These are phyloP conservation scores for Botrytis galanthina DNA, from an alignment of 2,329 filamentous ascomycete species.

Conservation along the genomic window DNA sequence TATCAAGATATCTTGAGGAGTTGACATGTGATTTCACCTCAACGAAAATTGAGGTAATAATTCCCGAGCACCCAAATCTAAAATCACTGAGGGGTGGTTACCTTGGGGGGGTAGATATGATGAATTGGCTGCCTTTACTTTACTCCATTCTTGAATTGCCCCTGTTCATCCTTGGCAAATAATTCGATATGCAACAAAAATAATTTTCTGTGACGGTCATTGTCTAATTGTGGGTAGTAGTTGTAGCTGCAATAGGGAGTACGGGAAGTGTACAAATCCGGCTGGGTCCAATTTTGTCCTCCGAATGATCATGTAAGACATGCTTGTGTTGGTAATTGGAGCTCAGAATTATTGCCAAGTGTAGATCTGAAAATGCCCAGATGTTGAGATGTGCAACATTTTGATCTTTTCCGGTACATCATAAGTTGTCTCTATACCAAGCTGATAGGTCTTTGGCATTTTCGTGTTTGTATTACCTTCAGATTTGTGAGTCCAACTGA, in stretches of 20 bases:
- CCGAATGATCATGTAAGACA: background rate
- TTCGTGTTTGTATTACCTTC: background rate
- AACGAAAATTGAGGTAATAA: background rate
- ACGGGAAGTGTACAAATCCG: background rate
- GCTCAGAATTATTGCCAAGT: background rate
- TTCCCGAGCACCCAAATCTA: background rate
- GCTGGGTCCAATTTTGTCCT: background rate
- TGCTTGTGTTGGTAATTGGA: background rate
- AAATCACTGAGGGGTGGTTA: background rate
- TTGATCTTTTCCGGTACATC: background rate
- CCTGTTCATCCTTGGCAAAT: background rate
- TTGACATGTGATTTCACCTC: background rate
- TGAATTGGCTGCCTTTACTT: background rate
- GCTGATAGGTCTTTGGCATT: background rate
- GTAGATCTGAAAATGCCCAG: slow-evolving; percentile 10
- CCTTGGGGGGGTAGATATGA: background rate
- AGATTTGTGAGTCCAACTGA: background rate
- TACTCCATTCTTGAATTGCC: background rate
- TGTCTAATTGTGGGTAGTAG: background rate
- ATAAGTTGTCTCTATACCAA: background rate
- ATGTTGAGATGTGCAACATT: slow-evolving; percentile 9
- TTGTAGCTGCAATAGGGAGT: background rate
- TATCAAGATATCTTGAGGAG: background rate
- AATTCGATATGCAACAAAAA: background rate
- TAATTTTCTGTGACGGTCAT: background rate